phyloP scores from a whole-genome alignment of 2,329 filamentous ascomycete species.

The Hypoxylon sp. region DNA sequence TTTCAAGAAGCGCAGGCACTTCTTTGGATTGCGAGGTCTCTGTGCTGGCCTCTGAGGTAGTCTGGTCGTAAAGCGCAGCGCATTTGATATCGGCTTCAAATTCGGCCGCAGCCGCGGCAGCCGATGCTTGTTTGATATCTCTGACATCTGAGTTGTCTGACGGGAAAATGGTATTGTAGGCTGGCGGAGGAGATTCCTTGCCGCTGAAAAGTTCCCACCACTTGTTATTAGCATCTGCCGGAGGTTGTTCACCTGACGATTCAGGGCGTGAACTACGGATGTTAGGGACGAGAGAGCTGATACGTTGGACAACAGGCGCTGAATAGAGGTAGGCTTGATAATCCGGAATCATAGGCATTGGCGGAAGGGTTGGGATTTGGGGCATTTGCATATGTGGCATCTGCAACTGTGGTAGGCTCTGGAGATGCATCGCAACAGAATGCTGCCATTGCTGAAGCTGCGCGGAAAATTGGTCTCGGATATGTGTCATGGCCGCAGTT shows the following conservation, averaged over 20 bases:
- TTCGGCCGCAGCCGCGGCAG: conserved; percentile 65
- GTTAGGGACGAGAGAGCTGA: conserved; percentile 77
- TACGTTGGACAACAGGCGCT: conserved; percentile 72
- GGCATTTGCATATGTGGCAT: conserved; percentile 71
- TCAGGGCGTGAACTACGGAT: conserved; percentile 62
- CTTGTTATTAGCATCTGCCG: conserved; percentile 60
- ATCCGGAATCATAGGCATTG: conserved; percentile 71
- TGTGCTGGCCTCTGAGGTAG: conserved; percentile 45
- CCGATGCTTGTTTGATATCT: conserved; percentile 67
- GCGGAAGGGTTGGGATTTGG: conserved; percentile 61
- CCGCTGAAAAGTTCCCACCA: conserved; percentile 72
- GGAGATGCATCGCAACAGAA: conserved; percentile 71
- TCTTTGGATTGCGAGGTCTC: conserved; percentile 44
- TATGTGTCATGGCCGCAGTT: conserved; percentile 70
- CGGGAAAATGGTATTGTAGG: conserved; percentile 83
- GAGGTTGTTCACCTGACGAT: conserved; percentile 51
- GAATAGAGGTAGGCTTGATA: conserved; percentile 74
- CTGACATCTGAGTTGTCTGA: conserved; percentile 47
- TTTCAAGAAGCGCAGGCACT: conserved; percentile 60
- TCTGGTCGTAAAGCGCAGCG: conserved; percentile 60
- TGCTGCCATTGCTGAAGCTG: conserved; percentile 82
- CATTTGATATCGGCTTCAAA: conserved; percentile 68
- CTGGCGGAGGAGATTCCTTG: conserved; percentile 67
- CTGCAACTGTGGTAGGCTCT: conserved; percentile 69
- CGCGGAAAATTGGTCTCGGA: conserved; percentile 76